These are phyloP conservation scores for Agaricus subrufescens DNA, from an alignment of 768 basidiomycete genomes.

Conservation along the genomic window DNA sequence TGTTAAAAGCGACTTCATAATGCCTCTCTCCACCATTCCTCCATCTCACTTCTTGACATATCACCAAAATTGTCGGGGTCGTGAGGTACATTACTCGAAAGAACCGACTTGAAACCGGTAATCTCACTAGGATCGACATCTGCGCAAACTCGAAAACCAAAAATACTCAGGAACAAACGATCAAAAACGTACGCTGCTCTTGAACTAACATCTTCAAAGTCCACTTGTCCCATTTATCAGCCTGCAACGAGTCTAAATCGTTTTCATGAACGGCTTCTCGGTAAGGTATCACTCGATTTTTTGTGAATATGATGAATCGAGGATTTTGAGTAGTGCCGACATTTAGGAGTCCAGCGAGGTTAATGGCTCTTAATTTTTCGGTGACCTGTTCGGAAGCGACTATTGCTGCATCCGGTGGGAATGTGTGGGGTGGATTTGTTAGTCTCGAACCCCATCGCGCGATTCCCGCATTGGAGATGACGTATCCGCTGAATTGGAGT, in stretches of 20 bases:
- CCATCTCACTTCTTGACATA: slow-evolving; percentile 2
- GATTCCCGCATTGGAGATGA: slow-evolving; percentile 4
- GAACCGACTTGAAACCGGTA: slow-evolving; percentile 4
- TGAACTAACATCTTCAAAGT: slow-evolving; percentile 1
- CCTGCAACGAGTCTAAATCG: neutral
- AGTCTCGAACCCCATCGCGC: slow-evolving; percentile 1
- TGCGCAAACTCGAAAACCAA: neutral
- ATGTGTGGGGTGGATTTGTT: neutral
- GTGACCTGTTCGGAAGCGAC: neutral
- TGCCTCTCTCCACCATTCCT: slow-evolving; percentile 1
- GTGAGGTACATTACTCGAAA: slow-evolving; percentile 1
- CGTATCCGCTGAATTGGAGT: slow-evolving; percentile 3
- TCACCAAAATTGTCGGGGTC: neutral
- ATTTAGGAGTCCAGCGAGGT: neutral
- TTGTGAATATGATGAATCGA: slow-evolving; percentile 2
- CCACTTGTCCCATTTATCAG: slow-evolving; percentile 6
- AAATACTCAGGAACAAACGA: neutral
- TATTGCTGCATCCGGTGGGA: neutral
- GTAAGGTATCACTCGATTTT: neutral
- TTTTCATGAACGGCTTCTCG: neutral
- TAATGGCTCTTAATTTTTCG: neutral
- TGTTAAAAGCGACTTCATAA: no score
- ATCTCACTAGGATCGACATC: slow-evolving; percentile 2
- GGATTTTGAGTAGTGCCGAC: neutral
- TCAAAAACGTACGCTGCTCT: neutral